phyloP scores from a whole-genome alignment of 1,139 yeast species.

The Geotrichum klebahnii region DNA sequence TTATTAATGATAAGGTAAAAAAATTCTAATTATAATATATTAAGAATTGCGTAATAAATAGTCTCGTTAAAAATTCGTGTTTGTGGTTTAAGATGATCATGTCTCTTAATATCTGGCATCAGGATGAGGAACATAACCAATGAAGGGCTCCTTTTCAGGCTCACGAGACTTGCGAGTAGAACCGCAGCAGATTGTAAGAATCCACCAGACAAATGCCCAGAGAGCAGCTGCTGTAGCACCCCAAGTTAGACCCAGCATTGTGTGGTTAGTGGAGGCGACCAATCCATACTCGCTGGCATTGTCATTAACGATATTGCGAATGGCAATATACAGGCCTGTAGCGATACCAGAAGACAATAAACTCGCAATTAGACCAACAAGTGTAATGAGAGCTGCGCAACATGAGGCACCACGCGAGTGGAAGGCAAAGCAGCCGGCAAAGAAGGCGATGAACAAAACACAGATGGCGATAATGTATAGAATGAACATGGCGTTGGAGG shows the following conservation, averaged over 20 bases:
- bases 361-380: constrained; percentile 24
- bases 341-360: constrained; percentile 43
- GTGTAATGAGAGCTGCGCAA: constrained; percentile 36
- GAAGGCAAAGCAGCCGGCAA: constrained; percentile 43
- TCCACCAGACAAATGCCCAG: constrained; percentile 42
- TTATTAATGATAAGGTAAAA: no score
- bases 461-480: constrained; percentile 46
- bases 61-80: no score
- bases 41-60: no score
- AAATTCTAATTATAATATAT: no score
- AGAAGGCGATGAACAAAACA: constrained; percentile 41
- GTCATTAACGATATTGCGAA: constrained; percentile 42
- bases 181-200: constrained; percentile 45
- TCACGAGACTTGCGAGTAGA: constrained; percentile 28
- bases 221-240: constrained; percentile 43
- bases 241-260: constrained; percentile 47
- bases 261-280: constrained; percentile 39
- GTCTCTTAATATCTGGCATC: constrained; percentile 1
- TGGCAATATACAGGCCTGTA: constrained; percentile 44
- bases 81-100: not conserved
- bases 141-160: constrained; percentile 33
- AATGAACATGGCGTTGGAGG: constrained; percentile 47
- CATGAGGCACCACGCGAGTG: constrained; percentile 40
- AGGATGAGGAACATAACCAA: constrained; percentile 30
- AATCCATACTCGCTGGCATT: constrained; percentile 40